Conservation (phyloP, 2,329 filamentous ascomycete genomes). For the Phyllosticta capitalensis region DNA sequence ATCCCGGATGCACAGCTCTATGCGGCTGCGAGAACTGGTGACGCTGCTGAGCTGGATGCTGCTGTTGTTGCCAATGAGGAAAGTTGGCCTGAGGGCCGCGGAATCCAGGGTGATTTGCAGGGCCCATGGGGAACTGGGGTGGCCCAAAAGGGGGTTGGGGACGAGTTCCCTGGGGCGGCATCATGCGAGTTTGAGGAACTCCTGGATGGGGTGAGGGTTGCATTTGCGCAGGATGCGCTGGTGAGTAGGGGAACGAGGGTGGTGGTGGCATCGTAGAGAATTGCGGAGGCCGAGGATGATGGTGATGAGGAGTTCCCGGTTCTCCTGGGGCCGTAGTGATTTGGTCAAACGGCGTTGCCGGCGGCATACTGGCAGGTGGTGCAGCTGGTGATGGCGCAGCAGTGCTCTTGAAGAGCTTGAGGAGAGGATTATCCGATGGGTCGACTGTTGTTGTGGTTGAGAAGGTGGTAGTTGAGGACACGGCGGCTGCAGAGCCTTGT, state of each 20-base stretch:
- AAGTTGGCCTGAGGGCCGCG: conserved; percentile 15
- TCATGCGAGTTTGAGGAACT: not conserved
- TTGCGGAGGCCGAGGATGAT: conserved; percentile 45
- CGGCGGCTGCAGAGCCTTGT: conserved; percentile 7
- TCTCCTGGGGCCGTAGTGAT: conserved; percentile 40
- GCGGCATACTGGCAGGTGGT: conserved; percentile 10
- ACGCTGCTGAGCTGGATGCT: conserved; percentile 1
- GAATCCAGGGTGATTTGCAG: conserved; percentile 1
- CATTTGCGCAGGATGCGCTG: conserved; percentile 22
- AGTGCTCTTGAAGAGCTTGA: not conserved
- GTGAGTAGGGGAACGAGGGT: conserved; percentile 40
- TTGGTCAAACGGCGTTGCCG: conserved; percentile 46
- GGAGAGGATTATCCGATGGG: not conserved
- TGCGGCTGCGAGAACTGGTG: conserved; percentile 11
- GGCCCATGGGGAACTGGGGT: not conserved
- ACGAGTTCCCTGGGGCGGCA: not conserved
- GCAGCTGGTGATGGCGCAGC: not conserved
- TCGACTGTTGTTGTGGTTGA: conserved; percentile 24
- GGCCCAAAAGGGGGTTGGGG: not conserved
- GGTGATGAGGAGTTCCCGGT: conserved; percentile 47
- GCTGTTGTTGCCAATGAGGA: conserved; percentile 3
- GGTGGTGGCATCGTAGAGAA: conserved; percentile 39
- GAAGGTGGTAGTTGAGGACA: conserved; percentile 29
- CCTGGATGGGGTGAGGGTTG: conserved; percentile 1
- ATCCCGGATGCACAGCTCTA: not conserved